Conservation (phyloP, 2,329 filamentous ascomycete species). For the Cladosporium velox region DNA sequence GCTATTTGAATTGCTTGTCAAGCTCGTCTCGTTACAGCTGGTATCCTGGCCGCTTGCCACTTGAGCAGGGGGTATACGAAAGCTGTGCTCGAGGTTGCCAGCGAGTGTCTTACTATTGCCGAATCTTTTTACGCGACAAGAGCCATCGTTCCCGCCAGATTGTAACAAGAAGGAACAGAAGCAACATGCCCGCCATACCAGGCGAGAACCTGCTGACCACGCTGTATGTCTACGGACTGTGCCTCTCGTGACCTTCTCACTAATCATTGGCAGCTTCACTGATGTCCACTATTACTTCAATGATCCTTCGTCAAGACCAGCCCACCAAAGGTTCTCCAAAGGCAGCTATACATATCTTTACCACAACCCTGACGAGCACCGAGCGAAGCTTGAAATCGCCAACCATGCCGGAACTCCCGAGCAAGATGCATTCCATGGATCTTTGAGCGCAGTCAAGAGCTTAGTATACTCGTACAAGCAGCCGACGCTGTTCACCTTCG, state of each 20-base stretch:
- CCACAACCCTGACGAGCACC: constrained; percentile 67
- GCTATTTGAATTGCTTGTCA: constrained; percentile 23
- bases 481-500: constrained; percentile 68
- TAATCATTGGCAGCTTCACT: constrained; percentile 60
- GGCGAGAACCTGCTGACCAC: constrained; percentile 51
- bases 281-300: constrained; percentile 80
- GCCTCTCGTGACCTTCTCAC: not conserved
- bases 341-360: constrained; percentile 79
- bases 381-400: constrained; percentile 73
- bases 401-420: constrained; percentile 72
- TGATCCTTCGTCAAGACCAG: constrained; percentile 64
- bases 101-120: constrained; percentile 33
- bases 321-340: constrained; percentile 80
- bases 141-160: constrained; percentile 23
- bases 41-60: constrained; percentile 21
- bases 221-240: constrained; percentile 41
- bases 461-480: constrained; percentile 75
- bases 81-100: constrained; percentile 31
- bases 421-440: constrained; percentile 78
- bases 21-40: constrained; percentile 24
- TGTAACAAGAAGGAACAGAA: constrained; percentile 8
- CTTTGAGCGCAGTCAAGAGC: constrained; percentile 61
- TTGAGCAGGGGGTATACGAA: constrained; percentile 30
- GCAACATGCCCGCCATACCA: constrained; percentile 49
- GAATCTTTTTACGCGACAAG: constrained; percentile 27